phyloP scores from a whole-genome alignment of 805 yeast genomes.

The Candida verbasci region DNA sequence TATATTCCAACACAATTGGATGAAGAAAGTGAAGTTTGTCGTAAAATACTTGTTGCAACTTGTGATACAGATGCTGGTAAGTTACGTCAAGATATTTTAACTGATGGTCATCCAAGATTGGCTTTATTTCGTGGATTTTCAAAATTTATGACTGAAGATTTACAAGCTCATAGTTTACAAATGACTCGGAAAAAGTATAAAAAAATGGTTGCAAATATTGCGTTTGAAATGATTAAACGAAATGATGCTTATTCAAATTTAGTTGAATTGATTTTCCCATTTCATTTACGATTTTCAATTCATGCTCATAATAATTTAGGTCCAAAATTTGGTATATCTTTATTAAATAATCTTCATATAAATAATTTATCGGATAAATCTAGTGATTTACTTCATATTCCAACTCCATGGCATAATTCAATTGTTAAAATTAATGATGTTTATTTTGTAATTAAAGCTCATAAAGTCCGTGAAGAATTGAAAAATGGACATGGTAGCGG shows the following conservation, averaged over 20 bases:
- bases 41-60: constrained; percentile 30
- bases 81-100: constrained; percentile 29
- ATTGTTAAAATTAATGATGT: constrained; percentile 39
- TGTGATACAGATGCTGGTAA: constrained; percentile 38
- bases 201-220: constrained; percentile 47
- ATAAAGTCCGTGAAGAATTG: constrained; percentile 14
- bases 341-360: constrained; percentile 42
- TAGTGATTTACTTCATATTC: constrained; percentile 56
- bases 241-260: constrained; percentile 63
- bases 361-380: constrained; percentile 39
- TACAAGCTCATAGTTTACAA: constrained; percentile 35
- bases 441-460: constrained; percentile 21
- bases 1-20: constrained; percentile 31
- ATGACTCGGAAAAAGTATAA: constrained; percentile 47
- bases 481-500: constrained; percentile 16
- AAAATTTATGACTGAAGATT: constrained; percentile 57
- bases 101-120: constrained; percentile 46
- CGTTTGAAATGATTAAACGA: constrained; percentile 61
- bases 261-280: constrained; percentile 56
- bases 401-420: constrained; percentile 65
- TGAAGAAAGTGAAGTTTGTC: constrained; percentile 28
- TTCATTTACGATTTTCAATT: constrained; percentile 55
- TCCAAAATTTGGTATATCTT: constrained; percentile 55
- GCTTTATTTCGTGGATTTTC: constrained; percentile 54
- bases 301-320: constrained; percentile 59